Evolutionary conservation across 129 eudicot genomes (phyloP), one percentile per base, ranked within the genome.

Genomic region (Helianthus tuberosus): DNA sequence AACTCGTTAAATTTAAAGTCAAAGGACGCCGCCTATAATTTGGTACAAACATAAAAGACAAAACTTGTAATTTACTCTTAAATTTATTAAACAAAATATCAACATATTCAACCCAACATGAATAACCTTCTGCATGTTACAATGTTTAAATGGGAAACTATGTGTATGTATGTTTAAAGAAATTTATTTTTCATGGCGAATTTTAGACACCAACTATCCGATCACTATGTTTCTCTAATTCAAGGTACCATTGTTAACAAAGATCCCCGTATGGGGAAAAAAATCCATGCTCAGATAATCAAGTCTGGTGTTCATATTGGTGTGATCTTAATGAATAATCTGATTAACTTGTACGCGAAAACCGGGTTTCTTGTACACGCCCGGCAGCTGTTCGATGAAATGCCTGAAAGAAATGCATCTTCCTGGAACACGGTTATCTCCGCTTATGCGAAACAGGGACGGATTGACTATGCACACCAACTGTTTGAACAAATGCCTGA

Each of bases 381-480:
- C 15, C 85, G 71, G 58, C 46, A 43, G 2, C 9, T 88, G 82
- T 86, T 88, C 35, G 89, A 86, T 51, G 96, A 82, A 86, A 88
- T 91, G 92, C 97, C 90, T 41, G 59, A 76, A 0, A 88, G 63
- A 23, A 83, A 82, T 64, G 61, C 81, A 0, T 88, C 96, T 61
- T 86, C 97, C 0, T 86, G 93, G 88, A 91, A 91, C 74, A 86
- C 97, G 2, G 46, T 91, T 32, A 74, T 91, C 39, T 91, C 97
- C 2, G 96, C 96, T 1, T 86, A 88, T 62, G 90, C 89, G 1
- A 91, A 91, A 81, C 87, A 82, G 39, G 97, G 97, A 0, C 62
- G 46, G 46, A 72, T 86, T 3, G 64, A 46, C 6, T 67, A 67
- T 64, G 97, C 96, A 17, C 85, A 48, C 49, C 67, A 13, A 0